phyloP scores from a whole-genome alignment of 768 basidiomycete genomes.

The Rickenella mellea region DNA sequence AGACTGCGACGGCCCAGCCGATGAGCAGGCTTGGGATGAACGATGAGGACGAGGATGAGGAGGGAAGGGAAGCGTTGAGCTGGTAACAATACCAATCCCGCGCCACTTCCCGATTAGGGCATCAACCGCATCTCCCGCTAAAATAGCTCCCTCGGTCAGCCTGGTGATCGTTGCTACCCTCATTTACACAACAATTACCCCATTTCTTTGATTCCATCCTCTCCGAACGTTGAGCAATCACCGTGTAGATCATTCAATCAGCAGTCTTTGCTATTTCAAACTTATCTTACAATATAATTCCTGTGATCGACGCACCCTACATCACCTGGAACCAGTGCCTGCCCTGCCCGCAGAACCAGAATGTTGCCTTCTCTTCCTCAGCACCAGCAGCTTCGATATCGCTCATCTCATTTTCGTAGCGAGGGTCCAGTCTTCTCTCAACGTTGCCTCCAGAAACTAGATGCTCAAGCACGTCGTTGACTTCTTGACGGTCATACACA shows the following conservation, averaged over 20 bases:
- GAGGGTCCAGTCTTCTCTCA: slow-evolving; percentile 19
- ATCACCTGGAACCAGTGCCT: slow-evolving; percentile 48
- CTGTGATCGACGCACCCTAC: too few species aligned
- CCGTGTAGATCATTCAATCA: too few species aligned
- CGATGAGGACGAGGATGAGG: slow-evolving; percentile 15
- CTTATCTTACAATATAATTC: too few species aligned
- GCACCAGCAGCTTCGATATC: slow-evolving; percentile 29
- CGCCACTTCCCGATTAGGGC: too few species aligned
- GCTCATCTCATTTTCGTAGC: not conserved
- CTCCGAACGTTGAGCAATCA: too few species aligned
- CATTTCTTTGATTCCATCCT: too few species aligned
- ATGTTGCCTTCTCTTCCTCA: slow-evolving; percentile 37
- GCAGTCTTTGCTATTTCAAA: too few species aligned
- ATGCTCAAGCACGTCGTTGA: slow-evolving; percentile 48
- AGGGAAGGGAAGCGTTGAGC: slow-evolving; percentile 14
- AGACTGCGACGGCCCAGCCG: slow-evolving; percentile 27
- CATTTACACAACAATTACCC: too few species aligned
- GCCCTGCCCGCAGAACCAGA: slow-evolving; percentile 47
- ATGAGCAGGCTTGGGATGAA: slow-evolving; percentile 11
- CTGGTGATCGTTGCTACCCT: too few species aligned
- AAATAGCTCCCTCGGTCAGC: too few species aligned
- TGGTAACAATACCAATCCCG: too few species aligned
- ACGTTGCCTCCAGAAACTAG: slow-evolving; percentile 46
- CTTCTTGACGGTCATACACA: slow-evolving; percentile 70
- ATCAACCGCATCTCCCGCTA: too few species aligned